Percentiles rank a stretch among this genome's conserved stretches.
phyloP scores from a whole-genome alignment of 2,329 filamentous ascomycete species.

The Colletotrichum spinosum region DNA sequence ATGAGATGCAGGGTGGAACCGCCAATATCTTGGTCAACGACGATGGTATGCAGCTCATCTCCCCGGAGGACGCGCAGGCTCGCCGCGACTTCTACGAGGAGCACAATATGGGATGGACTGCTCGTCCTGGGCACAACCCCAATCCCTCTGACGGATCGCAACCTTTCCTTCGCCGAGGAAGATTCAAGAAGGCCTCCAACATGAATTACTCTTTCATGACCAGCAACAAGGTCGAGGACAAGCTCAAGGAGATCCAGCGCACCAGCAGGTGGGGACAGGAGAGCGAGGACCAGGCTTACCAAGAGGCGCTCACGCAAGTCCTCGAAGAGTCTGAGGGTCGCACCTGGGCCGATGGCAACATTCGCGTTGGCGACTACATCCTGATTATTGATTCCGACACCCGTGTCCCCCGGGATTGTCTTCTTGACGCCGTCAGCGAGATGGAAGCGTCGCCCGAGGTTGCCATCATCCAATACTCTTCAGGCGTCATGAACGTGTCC shows the following conservation, averaged over 20 bases:
- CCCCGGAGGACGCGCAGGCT: slow-evolving; percentile 58
- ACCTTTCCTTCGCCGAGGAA: slow-evolving; percentile 66
- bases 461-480: slow-evolving; percentile 78
- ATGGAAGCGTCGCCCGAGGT: slow-evolving; percentile 78
- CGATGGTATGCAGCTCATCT: slow-evolving; percentile 73
- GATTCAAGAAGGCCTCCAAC: slow-evolving; percentile 76
- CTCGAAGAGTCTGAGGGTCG: slow-evolving; percentile 61
- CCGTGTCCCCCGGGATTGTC: slow-evolving; percentile 74
- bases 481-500: slow-evolving; percentile 82
- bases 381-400: slow-evolving; percentile 77
- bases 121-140: slow-evolving; percentile 63
- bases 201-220: slow-evolving; percentile 74
- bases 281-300: slow-evolving; percentile 58
- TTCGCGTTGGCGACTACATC: slow-evolving; percentile 71
- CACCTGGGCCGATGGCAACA: slow-evolving; percentile 68
- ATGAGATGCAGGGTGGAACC: slow-evolving; percentile 69
- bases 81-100: slow-evolving; percentile 68
- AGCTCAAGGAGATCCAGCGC: slow-evolving; percentile 53
- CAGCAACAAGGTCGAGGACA: slow-evolving; percentile 67
- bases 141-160: slow-evolving; percentile 57
- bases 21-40: slow-evolving; percentile 78
- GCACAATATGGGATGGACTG: slow-evolving; percentile 68
- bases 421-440: slow-evolving; percentile 76
- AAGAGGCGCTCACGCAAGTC: slow-evolving; percentile 56
- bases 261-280: slow-evolving; percentile 51